Conservation (phyloP, 1,139 yeast species). For the Lodderomyces margitis region DNA sequence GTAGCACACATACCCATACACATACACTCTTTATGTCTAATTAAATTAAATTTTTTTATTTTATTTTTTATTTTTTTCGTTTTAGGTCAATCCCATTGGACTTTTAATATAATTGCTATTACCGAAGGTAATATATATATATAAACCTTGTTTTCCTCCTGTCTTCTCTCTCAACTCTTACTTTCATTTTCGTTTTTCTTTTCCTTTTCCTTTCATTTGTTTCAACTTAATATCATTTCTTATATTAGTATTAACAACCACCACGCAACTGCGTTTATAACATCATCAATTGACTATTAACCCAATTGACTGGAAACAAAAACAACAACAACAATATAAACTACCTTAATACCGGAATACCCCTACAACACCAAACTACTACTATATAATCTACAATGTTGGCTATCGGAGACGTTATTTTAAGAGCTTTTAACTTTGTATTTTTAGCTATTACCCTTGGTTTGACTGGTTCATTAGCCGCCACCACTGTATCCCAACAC, state of each 20-base stretch:
- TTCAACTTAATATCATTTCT: conserved; percentile 2
- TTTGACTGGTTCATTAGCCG: conserved; percentile 80
- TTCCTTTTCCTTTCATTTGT: background rate
- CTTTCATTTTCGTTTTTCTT: conserved; percentile 1
- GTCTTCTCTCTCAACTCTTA: background rate
- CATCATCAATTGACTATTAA: background rate
- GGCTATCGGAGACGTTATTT: conserved; percentile 71
- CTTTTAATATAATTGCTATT: too few relatives aligned
- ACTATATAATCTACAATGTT: conserved; percentile 33
- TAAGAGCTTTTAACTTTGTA: conserved; percentile 72
- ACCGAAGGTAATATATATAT: conserved; percentile 2
- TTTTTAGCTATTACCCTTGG: conserved; percentile 79
- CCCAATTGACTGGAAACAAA: background rate
- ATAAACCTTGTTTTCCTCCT: background rate
- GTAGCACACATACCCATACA: too few relatives aligned
- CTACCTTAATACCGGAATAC: background rate
- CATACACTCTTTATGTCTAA: too few relatives aligned
- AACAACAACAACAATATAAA: too few relatives aligned
- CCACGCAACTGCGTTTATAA: background rate
- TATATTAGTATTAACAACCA: background rate
- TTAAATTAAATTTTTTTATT: too few relatives aligned
- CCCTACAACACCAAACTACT: background rate
- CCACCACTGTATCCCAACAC: conserved; percentile 50
- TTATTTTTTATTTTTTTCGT: too few relatives aligned
- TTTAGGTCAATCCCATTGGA: too few relatives aligned